Base-by-base conservation (phyloP, 2,329 filamentous ascomycete genomes). In the Cylindrodendrum hubeiense region DNA sequence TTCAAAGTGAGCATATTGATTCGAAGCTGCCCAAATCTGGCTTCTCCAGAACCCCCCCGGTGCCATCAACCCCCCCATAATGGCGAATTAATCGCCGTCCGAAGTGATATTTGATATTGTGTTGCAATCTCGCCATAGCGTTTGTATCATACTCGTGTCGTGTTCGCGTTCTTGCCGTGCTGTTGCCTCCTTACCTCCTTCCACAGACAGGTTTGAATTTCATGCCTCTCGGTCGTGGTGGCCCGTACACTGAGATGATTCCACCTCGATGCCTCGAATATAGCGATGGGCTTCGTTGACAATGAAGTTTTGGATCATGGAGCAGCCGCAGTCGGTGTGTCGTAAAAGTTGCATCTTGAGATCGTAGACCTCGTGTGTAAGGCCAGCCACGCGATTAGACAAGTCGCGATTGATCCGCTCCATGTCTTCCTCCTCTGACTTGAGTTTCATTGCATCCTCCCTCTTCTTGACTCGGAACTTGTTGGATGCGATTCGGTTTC, bases 401-500 rank as follows among this genome's bases (percentile, higher is more conserved):
- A 75, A 49, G 17, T 68, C 34, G 5, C 57, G 69, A 19, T 73
- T 69, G n/a, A 30, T 22, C 2, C 44, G 53, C 37, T 74, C 62
- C 56, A 75, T 64, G 5, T 49, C 63, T 37, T 67, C 21, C 13
- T 74, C 71, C 17, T 70, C 43, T 1, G 34, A 19, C 17, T 66
- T 59, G 13, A 75, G 69, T 10, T 39, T 67, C 4, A 33, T 58
- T 1, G 66, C 64, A 13, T 71, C 63, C 5, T 69, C 64, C 2
- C 63, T 63, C 47, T 74, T 75, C 51, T 67, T 73, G 24, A 66
- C 12, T 2, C 74, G 70, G 28, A 73, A 74, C 28, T 67, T 74
- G 57, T 70, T 75, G 50, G 74, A 73, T 3, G 73, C 73, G 8
- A 72, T 21, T 9, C 73, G 71, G 21, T 71, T 75, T 19, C 71